phyloP scores from a whole-genome alignment of 495 filamentous ascomycete genomes.

The Penicillium cataractarum region DNA sequence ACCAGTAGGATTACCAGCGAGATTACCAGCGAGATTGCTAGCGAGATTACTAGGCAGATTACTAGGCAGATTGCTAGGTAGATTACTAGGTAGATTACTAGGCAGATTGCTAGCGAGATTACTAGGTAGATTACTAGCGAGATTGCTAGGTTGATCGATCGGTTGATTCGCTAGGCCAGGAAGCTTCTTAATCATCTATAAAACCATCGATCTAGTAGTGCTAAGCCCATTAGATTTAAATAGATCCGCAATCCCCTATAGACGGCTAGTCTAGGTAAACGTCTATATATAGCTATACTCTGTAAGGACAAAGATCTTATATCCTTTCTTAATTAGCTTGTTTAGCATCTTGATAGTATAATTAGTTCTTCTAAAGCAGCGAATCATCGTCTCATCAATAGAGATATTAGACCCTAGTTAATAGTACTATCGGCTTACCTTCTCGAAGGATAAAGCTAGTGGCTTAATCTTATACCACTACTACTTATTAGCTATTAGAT shows the following conservation, averaged over 20 bases:
- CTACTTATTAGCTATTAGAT: not conserved
- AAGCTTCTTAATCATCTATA: not conserved
- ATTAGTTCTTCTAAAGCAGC: not conserved
- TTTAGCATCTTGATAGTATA: not conserved
- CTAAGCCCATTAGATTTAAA: not conserved
- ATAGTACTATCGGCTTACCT: not conserved
- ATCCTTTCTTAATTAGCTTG: not conserved
- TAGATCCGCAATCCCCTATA: not conserved
- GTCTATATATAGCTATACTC: not conserved
- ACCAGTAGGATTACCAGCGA: too few species aligned
- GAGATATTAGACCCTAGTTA: not conserved
- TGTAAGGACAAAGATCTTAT: not conserved
- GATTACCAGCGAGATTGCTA: too few species aligned
- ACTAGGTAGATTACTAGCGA: too few species aligned
- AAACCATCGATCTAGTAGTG: not conserved
- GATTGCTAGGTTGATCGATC: too few species aligned
- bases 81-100: too few species aligned
- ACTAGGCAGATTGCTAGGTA: too few species aligned
- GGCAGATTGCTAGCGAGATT: too few species aligned
- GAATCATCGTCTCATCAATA: not conserved
- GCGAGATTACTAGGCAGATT: too few species aligned
- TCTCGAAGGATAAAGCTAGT: not conserved
- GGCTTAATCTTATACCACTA: not conserved
- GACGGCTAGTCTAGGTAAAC: not conserved
- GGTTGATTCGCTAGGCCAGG: not conserved